Evolutionary conservation across 306 rosid species (phyloP), one percentile per base, ranked within the genome.

Genomic region (Quercus robur): DNA sequence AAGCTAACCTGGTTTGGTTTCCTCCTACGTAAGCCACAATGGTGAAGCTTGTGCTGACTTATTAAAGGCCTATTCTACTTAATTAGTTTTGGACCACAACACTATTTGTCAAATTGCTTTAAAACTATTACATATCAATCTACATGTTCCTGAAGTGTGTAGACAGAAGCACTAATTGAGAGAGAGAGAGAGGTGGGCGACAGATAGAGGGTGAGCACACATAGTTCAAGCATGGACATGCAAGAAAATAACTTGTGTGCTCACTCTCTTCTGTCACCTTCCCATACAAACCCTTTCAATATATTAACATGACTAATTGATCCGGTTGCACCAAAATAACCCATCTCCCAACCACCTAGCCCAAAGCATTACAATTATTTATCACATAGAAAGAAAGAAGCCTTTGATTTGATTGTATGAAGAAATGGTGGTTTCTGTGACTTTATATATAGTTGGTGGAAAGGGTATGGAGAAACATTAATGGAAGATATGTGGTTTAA

Each of bases 191-290:
- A 20, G 73, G 85, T 69, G 82, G 70, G 81, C 20, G 90, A 89
- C 88, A 66, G 84, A 81, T 31, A 89, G 87, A 89, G 85, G 77
- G 81, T 4, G 20, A 80, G 85, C 88, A 87, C 91, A 23, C 74
- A 51, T 3, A 80, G 84, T 85, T 85, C 76, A 64, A 59, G 85
- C 88, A 76, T 55, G 87, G 58, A 79, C n/a, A 84, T 81, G 89
- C 83, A 73, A 75, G 62, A 77, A 84, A 81, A 30, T 70, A 80
- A 86, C 74, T 73, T n/a, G 52, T n/a, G 87, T 86, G 89, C 89
- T 81, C 90, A 64, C 90, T 84, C 86, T 84, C 90, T 89, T 84
- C 90, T 89, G 92, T 89, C 89, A 76, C 90, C 81, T 75, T 73
- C 80, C 58, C 18, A 44, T 26, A 72, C 81, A 80, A 75, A 64